These are phyloP conservation scores for Amanita muscaria DNA, from an alignment of 768 basidiomycete genomes.

Conservation along the genomic window DNA sequence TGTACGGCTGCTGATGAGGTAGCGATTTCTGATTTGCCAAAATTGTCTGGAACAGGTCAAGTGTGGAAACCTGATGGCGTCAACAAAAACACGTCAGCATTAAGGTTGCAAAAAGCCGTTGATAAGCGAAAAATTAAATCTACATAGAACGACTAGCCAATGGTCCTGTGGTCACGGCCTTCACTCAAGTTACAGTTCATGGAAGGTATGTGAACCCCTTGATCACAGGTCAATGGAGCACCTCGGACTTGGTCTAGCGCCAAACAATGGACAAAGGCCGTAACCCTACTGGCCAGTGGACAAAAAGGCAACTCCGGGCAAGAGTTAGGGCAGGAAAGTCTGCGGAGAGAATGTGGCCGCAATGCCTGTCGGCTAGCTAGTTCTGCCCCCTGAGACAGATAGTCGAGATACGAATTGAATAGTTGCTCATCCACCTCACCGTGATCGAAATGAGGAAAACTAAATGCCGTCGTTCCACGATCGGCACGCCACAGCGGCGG, in stretches of 20 bases:
- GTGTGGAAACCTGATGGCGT: conserved; percentile 64
- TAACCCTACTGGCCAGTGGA: background rate
- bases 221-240: conserved; percentile 1
- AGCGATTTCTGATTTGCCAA: conserved; percentile 72
- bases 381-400: background rate
- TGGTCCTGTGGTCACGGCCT: background rate
- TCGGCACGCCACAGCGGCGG: background rate
- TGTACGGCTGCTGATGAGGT: conserved; percentile 69
- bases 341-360: conserved; percentile 1
- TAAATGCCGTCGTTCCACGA: no score
- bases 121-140: conserved; percentile 3
- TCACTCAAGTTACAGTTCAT: background rate
- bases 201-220: background rate
- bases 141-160: background rate
- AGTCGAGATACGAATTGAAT: background rate
- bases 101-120: conserved; percentile 9
- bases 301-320: conserved; percentile 8
- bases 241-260: no score
- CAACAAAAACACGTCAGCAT: background rate
- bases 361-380: no score
- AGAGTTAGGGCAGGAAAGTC: background rate
- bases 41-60: conserved; percentile 83
- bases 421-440: background rate
- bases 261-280: conserved; percentile 4
- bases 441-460: background rate